Evolutionary conservation across 352 stramenopile species (phyloP), one percentile per base, ranked within the genome.

Genomic region (Saprolegnia parasitica): DNA sequence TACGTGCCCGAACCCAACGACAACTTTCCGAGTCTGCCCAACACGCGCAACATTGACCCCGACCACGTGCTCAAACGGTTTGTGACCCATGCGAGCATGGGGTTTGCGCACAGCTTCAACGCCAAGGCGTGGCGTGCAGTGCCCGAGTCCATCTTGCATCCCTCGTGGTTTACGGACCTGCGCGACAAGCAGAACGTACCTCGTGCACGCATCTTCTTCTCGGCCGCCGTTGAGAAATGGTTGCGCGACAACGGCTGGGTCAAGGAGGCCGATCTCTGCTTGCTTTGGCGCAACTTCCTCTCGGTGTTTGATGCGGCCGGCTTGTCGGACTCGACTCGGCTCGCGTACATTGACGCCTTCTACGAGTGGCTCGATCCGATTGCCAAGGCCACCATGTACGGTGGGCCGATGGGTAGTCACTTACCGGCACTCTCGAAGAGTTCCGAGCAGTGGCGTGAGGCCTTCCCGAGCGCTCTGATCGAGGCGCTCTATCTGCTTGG

Each of bases 11-110:
- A 52, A 21, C 18, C 46, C 18, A 18, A 52, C 46, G 18, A 18
- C 21, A 20, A 52, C 46, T 21, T 52, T 52, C 18, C 46, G 46
- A 52, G 18, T 20, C 18, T 52, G 21, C 46, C 46, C 46, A 20
- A 21, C 21, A 52, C 46, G 21, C 46, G 46, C 46, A 52, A 52
- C 21, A 52, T 52, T 52, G 46, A 52, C 46, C 46, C 46, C 46
- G 46, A 52, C 46, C 46, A 52, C 21, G 46, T 52, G 21, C 18
- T 52, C 21, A 52, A 52, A 21, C 46, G 46, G 21, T 52, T 52
- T 52, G 46, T 52, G 21, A 52, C 46, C 21, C 46, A 52, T 52
- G 21, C 21, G 21, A 20, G 18, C 18, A 52, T 20, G 18, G 46
- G 46, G 21, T 52, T 52, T 52, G 46, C 46, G 18, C 18, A 52